These are phyloP conservation scores for Pseudodiploospora longispora DNA, from an alignment of 2,329 filamentous ascomycete genomes.

Conservation along the genomic window DNA sequence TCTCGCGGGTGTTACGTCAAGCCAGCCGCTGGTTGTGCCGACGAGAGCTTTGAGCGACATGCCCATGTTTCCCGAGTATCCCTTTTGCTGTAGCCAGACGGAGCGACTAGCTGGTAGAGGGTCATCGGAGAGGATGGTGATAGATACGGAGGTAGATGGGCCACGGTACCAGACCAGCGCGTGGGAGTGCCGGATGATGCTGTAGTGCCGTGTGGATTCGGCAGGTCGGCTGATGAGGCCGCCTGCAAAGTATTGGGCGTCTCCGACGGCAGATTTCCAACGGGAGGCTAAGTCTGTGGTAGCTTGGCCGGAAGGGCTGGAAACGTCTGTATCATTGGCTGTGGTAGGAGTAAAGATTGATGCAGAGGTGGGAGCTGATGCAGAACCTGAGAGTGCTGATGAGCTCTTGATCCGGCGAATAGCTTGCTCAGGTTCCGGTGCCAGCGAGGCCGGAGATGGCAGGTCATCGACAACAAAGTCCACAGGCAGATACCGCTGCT, in stretches of 20 bases:
- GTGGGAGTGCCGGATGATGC: conserved; percentile 57
- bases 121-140: conserved; percentile 55
- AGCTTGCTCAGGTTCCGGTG: conserved; percentile 1
- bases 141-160: conserved; percentile 51
- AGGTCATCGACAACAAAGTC: conserved; percentile 6
- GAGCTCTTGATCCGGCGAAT: conserved; percentile 5
- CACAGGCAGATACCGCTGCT: background rate
- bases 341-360: conserved; percentile 1
- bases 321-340: background rate
- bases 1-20: conserved; percentile 57
- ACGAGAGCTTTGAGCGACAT: conserved; percentile 58
- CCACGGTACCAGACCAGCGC: conserved; percentile 60
- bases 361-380: background rate
- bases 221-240: conserved; percentile 55
- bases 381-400: background rate
- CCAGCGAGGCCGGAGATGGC: conserved; percentile 2
- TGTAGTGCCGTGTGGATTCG: conserved; percentile 58
- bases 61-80: conserved; percentile 59
- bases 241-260: conserved; percentile 57
- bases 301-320: background rate
- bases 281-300: conserved; percentile 11
- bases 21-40: conserved; percentile 51
- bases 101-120: conserved; percentile 49
- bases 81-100: conserved; percentile 61
- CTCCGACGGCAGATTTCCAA: conserved; percentile 44